phyloP scores from a whole-genome alignment of 768 basidiomycete species.

The Mycena vulgaris region DNA sequence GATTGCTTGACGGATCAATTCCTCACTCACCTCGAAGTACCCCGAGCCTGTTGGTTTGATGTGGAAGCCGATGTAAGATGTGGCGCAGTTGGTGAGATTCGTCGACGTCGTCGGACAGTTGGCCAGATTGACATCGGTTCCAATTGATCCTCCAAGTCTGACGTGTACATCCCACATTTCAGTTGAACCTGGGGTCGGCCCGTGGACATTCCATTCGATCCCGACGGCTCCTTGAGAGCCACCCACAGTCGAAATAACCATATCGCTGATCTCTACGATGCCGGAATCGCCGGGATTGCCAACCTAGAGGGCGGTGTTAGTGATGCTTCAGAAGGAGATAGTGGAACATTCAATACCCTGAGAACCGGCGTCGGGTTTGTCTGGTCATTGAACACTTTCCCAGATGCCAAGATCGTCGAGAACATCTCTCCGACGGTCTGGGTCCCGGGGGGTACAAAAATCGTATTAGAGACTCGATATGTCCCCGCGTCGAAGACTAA shows the following conservation, averaged over 20 bases:
- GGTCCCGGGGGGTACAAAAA: not conserved
- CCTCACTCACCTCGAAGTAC: slow-evolving; percentile 16
- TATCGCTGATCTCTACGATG: slow-evolving; percentile 58
- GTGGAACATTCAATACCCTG: slow-evolving; percentile 38
- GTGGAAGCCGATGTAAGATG: slow-evolving; percentile 65
- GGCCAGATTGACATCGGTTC: slow-evolving; percentile 49
- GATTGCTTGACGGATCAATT: too few relatives aligned
- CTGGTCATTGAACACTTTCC: slow-evolving; percentile 15
- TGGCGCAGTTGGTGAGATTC: slow-evolving; percentile 53
- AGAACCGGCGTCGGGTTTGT: slow-evolving; percentile 15
- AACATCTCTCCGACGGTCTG: slow-evolving; percentile 7
- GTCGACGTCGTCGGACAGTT: slow-evolving; percentile 50
- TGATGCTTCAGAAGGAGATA: not conserved
- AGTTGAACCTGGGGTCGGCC: slow-evolving; percentile 19
- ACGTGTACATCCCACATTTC: slow-evolving; percentile 39
- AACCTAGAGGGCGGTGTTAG: slow-evolving; percentile 31
- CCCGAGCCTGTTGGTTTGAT: not conserved
- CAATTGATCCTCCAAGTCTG: slow-evolving; percentile 38
- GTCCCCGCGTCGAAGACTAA: slow-evolving; percentile 8
- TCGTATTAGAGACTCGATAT: slow-evolving; percentile 8
- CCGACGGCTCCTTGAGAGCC: slow-evolving; percentile 59
- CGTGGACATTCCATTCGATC: slow-evolving; percentile 53
- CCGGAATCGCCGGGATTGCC: slow-evolving; percentile 8
- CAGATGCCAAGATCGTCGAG: slow-evolving; percentile 10
- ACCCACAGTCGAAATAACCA: slow-evolving; percentile 59